Evolutionary conservation across 1,284 basidiomycete species (phyloP), one percentile per base, ranked within the genome.

Genomic region (Veloboletus limbatus): DNA sequence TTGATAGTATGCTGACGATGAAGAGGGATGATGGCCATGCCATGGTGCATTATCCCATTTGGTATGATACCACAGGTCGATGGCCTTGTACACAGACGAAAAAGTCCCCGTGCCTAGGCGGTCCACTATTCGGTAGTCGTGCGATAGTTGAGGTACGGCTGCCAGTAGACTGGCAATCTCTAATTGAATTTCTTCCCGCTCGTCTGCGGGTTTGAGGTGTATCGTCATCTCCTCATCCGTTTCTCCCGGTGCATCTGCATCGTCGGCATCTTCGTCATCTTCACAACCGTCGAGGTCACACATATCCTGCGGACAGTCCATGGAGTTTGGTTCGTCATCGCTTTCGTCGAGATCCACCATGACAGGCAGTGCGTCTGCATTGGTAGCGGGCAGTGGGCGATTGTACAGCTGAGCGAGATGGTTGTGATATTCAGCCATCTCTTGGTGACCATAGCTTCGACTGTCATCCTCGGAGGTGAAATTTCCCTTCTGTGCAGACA

Each of bases 51-150:
- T 97, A 68, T 93, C 77, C 79, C 86, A 95, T 48, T 82, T 84
- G 33, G 75, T 66, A 58, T 89, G 80, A 62, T 88, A 82, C 48
- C 79, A 71, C 28, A 88, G 62, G 68, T 99, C 96, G 54, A 95
- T 71, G 0, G 95, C 96, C 61, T 99, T 97, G 77, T 98, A 99
- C 9, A 99, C 96, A 8, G 94, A 95, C 0, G 96, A 98, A 69
- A 99, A 99, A 2, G 96, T 99, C 20, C 96, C 93, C 52, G 96
- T 97, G 13, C 96, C 96, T 0, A 99, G 78, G 6, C 94, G 80
- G 70, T 98, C 96, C 21, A 98, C 70, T 20, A 98, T 75, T 48
- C 76, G 78, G 74, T 97, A 99, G 54, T 88, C 74, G n/a, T 73
- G 66, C 4, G 69, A 64, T 33, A 94, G 73, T 9, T 75, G 65